Percentiles rank a stretch among this genome's conserved stretches.
phyloP scores from a whole-genome alignment of 345 rosid species.

The Pelargonium nanum region DNA sequence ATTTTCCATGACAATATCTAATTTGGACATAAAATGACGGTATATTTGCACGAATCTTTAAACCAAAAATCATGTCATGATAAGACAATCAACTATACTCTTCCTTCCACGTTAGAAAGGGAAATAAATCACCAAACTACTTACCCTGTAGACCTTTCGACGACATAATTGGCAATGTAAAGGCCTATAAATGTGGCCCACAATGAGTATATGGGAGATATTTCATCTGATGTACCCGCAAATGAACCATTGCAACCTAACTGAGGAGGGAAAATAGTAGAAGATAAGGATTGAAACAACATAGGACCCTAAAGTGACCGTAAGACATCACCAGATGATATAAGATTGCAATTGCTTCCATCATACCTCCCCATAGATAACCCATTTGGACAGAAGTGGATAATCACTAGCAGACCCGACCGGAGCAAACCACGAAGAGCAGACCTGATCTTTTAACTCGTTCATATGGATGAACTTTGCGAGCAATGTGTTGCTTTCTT shows the following conservation, averaged over 20 bases:
- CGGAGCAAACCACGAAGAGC: slow-evolving; percentile 99
- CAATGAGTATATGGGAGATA: slow-evolving; percentile 93
- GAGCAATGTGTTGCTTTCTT: slow-evolving; percentile 59
- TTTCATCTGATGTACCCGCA: slow-evolving; percentile 74
- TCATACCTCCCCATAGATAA: slow-evolving; percentile 88
- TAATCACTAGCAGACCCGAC: slow-evolving; percentile 98
- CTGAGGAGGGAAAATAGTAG: slow-evolving; percentile 19
- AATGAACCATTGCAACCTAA: slow-evolving; percentile 55
- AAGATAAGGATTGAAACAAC: slow-evolving; percentile 10
- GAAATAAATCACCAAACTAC: slow-evolving; percentile 12
- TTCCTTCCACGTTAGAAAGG: not conserved
- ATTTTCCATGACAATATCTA: too few species aligned
- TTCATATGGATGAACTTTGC: slow-evolving; percentile 59
- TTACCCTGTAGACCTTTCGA: slow-evolving; percentile 98
- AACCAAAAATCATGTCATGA: not conserved
- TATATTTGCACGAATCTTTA: too few species aligned
- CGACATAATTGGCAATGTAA: slow-evolving; percentile 96
- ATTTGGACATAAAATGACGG: too few species aligned
- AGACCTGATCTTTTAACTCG: slow-evolving; percentile 88
- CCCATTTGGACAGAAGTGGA: slow-evolving; percentile 96
- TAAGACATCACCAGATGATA: not conserved
- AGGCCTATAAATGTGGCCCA: slow-evolving; percentile 99
- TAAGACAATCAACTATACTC: not conserved
- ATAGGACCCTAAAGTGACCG: not conserved
- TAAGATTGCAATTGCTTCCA: slow-evolving; percentile 4